These are phyloP conservation scores for Pestalotiopsis sp. DNA, from an alignment of 2,329 filamentous ascomycete genomes.

Conservation along the genomic window DNA sequence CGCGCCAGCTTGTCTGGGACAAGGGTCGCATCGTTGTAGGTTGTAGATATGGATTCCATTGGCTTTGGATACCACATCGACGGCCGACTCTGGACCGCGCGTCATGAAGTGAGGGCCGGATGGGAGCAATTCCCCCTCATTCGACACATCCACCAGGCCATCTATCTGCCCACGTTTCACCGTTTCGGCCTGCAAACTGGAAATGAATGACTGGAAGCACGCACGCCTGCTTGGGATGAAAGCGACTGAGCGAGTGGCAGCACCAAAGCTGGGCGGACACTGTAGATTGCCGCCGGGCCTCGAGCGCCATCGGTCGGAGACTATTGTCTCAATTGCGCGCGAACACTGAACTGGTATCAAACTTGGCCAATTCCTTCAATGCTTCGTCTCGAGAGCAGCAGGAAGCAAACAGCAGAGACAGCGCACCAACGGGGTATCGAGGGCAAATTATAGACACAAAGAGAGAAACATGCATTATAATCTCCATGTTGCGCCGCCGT, in stretches of 20 bases:
- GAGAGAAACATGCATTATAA: background rate
- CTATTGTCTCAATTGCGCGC: background rate
- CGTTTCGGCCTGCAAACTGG: constrained; percentile 27
- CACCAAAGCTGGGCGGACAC: constrained; percentile 3
- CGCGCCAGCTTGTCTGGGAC: constrained; percentile 9
- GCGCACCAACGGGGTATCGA: background rate
- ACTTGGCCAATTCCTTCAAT: background rate
- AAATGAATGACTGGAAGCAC: constrained; percentile 10
- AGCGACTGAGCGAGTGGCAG: background rate
- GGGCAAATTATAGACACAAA: background rate
- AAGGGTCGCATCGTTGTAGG: constrained; percentile 2
- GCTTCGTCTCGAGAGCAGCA: background rate
- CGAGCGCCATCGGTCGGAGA: background rate
- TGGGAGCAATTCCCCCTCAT: constrained; percentile 15
- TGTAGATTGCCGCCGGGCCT: background rate
- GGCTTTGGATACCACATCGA: constrained; percentile 10
- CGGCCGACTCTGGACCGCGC: constrained; percentile 9
- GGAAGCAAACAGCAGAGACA: background rate
- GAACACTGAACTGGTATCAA: background rate
- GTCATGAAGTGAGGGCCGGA: constrained; percentile 2
- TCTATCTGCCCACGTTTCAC: constrained; percentile 31
- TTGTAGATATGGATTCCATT: constrained; percentile 11
- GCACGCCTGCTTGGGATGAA: background rate
- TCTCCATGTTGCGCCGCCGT: background rate
- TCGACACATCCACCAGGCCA: constrained; percentile 24